These are phyloP conservation scores for Ogataea paraovalis DNA, from an alignment of 805 yeast genomes.

Conservation along the genomic window DNA sequence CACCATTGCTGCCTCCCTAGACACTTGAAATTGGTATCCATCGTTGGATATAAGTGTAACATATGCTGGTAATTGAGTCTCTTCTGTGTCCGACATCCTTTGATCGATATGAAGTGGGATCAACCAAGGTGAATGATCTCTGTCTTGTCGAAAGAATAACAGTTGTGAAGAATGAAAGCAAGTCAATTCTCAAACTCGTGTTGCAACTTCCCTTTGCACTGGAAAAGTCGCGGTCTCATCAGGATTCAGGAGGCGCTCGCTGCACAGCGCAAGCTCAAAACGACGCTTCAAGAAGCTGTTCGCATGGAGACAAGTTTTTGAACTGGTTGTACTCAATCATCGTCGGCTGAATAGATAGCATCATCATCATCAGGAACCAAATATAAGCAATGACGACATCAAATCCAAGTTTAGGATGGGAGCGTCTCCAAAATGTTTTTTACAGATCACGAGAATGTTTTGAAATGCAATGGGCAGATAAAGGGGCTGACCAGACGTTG, in stretches of 20 bases:
- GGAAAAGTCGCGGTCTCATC: too few relatives aligned
- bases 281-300: too few relatives aligned
- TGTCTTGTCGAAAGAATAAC: too few relatives aligned
- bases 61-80: slow-evolving; percentile 27
- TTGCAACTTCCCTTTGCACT: not conserved
- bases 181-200: not conserved
- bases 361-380: too few relatives aligned
- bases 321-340: too few relatives aligned
- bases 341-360: too few relatives aligned
- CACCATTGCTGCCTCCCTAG: slow-evolving; percentile 72
- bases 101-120: too few relatives aligned
- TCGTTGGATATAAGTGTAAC: slow-evolving; percentile 75
- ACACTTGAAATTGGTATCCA: slow-evolving; percentile 55
- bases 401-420: slow-evolving; percentile 56
- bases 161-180: too few relatives aligned
- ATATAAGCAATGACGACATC: slow-evolving; percentile 24
- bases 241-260: too few relatives aligned
- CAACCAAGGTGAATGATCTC: too few relatives aligned
- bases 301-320: too few relatives aligned
- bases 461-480: slow-evolving; percentile 45
- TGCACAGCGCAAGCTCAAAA: too few relatives aligned
- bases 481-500: slow-evolving; percentile 5
- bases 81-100: slow-evolving; percentile 21
- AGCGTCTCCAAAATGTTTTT: slow-evolving; percentile 64
- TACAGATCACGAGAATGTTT: slow-evolving; percentile 61